phyloP scores from a whole-genome alignment of 345 rosid genomes.

The Pugionium cornutum region DNA sequence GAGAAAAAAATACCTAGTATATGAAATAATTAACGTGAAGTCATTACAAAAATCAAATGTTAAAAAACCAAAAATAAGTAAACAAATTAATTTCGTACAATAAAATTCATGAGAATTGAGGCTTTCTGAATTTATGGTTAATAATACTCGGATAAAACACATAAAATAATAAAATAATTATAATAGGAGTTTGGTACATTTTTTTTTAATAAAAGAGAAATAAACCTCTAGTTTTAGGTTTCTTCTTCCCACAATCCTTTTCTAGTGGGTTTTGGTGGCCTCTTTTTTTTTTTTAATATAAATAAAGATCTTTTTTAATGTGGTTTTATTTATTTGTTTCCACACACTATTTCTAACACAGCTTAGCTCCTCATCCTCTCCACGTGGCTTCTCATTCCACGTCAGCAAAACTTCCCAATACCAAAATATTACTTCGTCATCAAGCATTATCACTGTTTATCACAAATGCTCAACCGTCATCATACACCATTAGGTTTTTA shows the following conservation, averaged over 20 bases:
- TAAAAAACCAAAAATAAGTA: slow-evolving; percentile 30
- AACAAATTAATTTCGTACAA: slow-evolving; percentile 17
- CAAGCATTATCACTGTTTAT: slow-evolving; percentile 35
- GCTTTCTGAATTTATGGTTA: slow-evolving; percentile 31
- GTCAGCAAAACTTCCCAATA: slow-evolving; percentile 33
- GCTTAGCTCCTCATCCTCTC: slow-evolving; percentile 43
- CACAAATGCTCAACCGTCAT: slow-evolving; percentile 39
- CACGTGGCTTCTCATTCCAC: slow-evolving; percentile 42
- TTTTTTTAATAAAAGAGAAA: slow-evolving; percentile 55
- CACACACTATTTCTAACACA: slow-evolving; percentile 21
- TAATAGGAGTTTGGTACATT: slow-evolving; percentile 31
- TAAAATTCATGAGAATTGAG: slow-evolving; percentile 32
- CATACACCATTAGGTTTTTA: slow-evolving; percentile 28
- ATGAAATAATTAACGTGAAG: slow-evolving; percentile 2
- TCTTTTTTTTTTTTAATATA: slow-evolving; percentile 8
- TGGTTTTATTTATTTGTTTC: slow-evolving; percentile 34
- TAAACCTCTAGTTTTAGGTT: slow-evolving; percentile 47
- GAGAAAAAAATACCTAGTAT: slow-evolving; percentile 22
- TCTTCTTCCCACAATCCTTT: slow-evolving; percentile 30
- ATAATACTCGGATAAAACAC: slow-evolving; percentile 12
- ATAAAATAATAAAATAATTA: slow-evolving; percentile 14
- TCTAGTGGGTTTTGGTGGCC: slow-evolving; percentile 42
- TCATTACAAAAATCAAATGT: slow-evolving; percentile 31
- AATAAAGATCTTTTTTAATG: slow-evolving; percentile 16
- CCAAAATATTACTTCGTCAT: slow-evolving; percentile 23